A percentile compares a stretch with the other conserved stretches of the same genome.
phyloP scores from a whole-genome alignment of 2,329 filamentous ascomycete genomes.

The Ceratocystis ficicola region DNA sequence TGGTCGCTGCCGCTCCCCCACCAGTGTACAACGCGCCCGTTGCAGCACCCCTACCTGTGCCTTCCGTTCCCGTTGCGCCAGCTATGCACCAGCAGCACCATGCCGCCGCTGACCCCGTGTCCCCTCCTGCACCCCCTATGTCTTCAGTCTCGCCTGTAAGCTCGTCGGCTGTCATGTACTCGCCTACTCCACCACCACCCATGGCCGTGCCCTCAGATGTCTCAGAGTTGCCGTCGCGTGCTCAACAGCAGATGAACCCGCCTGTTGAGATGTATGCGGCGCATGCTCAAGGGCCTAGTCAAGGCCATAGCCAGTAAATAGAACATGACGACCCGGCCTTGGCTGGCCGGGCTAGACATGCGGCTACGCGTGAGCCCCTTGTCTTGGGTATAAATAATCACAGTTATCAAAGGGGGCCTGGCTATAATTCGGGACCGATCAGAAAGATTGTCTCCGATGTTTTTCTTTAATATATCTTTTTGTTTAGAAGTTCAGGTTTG shows the following conservation, averaged over 20 bases:
- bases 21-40: background rate
- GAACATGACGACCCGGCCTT: no score
- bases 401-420: background rate
- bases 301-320: background rate
- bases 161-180: slow-evolving; percentile 1
- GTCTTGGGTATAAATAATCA: background rate
- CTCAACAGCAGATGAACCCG: slow-evolving; percentile 16
- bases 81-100: background rate
- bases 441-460: background rate
- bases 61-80: background rate
- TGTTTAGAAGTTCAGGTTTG: background rate
- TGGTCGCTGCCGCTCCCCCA: background rate
- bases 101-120: background rate
- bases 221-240: slow-evolving; percentile 52
- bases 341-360: background rate
- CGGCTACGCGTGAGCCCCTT: background rate
- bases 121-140: slow-evolving; percentile 1
- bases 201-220: slow-evolving; percentile 13
- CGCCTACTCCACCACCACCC: slow-evolving; percentile 1
- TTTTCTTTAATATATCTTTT: background rate
- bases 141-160: background rate
- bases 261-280: slow-evolving; percentile 16
- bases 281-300: no score
- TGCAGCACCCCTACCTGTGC: background rate
- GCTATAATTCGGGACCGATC: background rate